Evolutionary conservation across 116 monocot species (phyloP).

Genomic region (Trichopus zeylanicus): DNA sequence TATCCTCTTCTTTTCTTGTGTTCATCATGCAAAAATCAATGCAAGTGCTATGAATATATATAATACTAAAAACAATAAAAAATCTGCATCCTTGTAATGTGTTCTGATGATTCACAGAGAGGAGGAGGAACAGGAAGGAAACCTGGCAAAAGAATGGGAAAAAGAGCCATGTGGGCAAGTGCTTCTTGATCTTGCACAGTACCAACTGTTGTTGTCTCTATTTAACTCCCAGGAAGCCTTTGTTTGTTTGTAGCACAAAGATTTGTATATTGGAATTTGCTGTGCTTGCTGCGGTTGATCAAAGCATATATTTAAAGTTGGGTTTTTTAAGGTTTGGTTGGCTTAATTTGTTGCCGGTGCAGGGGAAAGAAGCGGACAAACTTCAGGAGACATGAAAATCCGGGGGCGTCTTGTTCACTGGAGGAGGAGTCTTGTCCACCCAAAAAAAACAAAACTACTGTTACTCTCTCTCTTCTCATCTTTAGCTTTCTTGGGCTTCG

Average conservation of each 20-base stretch:
- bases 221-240: no score
- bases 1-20: not conserved
- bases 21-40: no score
- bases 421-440: constrained; percentile 24
- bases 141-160: constrained; percentile 10
- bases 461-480: no score
- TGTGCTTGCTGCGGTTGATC: constrained; percentile 1
- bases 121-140: constrained; percentile 11
- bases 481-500: no score
- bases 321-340: not conserved
- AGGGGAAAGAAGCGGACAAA: constrained; percentile 25
- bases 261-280: no score
- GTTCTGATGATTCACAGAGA: not conserved
- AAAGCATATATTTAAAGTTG: constrained; percentile 2
- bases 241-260: no score
- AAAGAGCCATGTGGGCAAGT: constrained; percentile 11
- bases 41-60: no score
- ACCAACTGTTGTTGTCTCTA: no score
- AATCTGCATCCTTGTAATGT: no score
- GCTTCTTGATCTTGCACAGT: no score
- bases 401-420: constrained; percentile 35
- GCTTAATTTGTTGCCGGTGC: not conserved
- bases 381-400: constrained; percentile 29
- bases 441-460: not conserved
- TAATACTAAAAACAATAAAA: no score